Conservation (phyloP, 352 stramenopile genomes). For the Globisporangium echinulatum region DNA sequence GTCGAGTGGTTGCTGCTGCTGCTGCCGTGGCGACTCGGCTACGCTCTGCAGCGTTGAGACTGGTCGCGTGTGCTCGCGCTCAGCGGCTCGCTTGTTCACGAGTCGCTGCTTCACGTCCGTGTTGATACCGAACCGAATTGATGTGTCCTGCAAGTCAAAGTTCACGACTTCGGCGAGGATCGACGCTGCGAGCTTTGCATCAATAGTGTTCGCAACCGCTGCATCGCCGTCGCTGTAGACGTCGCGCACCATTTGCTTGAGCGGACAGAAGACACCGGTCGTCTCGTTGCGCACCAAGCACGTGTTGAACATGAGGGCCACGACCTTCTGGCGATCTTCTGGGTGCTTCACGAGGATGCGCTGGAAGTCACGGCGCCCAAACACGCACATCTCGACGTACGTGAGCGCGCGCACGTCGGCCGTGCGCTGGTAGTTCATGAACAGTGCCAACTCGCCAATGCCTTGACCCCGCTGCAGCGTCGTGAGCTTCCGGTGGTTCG, state of each 20-base stretch:
- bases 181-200: conserved; percentile 9
- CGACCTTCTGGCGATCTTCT: conserved; percentile 17
- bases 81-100: neutral
- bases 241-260: conserved; percentile 13
- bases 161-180: conserved; percentile 17
- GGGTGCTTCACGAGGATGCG: conserved; percentile 22
- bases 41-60: neutral
- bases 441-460: conserved; percentile 42
- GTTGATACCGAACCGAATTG: conserved; percentile 19
- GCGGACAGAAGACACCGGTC: conserved; percentile 13
- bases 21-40: neutral
- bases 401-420: conserved; percentile 24
- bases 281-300: conserved; percentile 21
- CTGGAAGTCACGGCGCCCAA: conserved; percentile 25
- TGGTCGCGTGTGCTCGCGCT: neutral
- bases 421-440: conserved; percentile 39
- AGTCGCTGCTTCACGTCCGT: conserved; percentile 17
- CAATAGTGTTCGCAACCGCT: conserved; percentile 6
- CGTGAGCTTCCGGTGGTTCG: neutral
- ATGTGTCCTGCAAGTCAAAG: conserved; percentile 13
- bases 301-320: conserved; percentile 17
- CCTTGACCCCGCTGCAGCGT: conserved; percentile 19
- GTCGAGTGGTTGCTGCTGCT: neutral
- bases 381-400: conserved; percentile 35
- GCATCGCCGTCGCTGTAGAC: conserved; percentile 9